Evolutionary conservation across 257 asterid genomes (phyloP).

Genomic region (Cordia subcordata): DNA sequence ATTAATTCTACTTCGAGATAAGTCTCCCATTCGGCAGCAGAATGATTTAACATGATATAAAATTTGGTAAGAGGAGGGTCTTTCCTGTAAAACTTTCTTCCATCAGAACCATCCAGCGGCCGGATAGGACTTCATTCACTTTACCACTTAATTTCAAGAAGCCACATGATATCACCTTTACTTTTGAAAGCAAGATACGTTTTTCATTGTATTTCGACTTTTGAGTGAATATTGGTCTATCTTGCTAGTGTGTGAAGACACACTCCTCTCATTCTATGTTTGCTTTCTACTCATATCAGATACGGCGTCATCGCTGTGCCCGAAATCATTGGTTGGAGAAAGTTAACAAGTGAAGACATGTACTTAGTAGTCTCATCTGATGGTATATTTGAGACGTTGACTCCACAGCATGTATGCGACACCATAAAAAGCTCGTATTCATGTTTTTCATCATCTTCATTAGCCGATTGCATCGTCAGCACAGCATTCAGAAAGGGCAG

Average conservation of each 20-base stretch:
- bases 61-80: no score
- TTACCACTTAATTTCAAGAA: no score
- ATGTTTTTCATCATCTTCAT: conserved; percentile 28
- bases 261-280: neutral
- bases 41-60: no score
- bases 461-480: conserved; percentile 39
- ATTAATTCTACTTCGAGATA: no score
- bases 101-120: no score
- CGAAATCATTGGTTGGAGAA: conserved; percentile 53
- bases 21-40: no score
- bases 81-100: no score
- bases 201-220: no score
- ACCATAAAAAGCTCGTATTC: conserved; percentile 20
- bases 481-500: conserved; percentile 54
- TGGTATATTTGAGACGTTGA: conserved; percentile 63
- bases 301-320: conserved; percentile 69
- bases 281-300: conserved; percentile 20
- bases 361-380: conserved; percentile 65
- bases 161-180: no score
- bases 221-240: no score
- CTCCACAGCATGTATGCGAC: conserved; percentile 49
- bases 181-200: no score
- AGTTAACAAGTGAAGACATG: conserved; percentile 28
- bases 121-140: no score
- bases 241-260: neutral